phyloP scores from a whole-genome alignment of 2,329 filamentous ascomycete genomes.

The Diaporthe destruens region DNA sequence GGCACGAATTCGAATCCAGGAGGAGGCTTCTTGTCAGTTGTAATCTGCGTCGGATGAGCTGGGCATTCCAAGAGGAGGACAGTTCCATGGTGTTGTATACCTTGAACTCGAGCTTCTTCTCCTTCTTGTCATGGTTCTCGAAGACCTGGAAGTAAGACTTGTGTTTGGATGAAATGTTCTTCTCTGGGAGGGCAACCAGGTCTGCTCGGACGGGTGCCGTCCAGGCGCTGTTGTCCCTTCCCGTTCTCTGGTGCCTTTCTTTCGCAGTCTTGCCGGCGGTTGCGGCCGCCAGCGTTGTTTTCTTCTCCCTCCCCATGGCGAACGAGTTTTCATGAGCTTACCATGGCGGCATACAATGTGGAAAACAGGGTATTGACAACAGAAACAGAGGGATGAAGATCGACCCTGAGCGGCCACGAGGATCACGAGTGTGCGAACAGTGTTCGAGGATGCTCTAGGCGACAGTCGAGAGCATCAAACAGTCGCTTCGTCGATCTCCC shows the following conservation, averaged over 20 bases:
- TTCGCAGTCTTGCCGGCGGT: slow-evolving; percentile 49
- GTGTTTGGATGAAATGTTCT: slow-evolving; percentile 63
- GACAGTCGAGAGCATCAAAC: slow-evolving; percentile 7
- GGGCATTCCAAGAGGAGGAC: slow-evolving; percentile 36
- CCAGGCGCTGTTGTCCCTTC: slow-evolving; percentile 46
- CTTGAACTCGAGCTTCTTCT: slow-evolving; percentile 72
- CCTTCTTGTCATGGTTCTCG: slow-evolving; percentile 72
- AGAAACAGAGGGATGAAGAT: slow-evolving; percentile 15
- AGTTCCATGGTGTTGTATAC: slow-evolving; percentile 54
- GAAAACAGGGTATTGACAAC: slow-evolving; percentile 11
- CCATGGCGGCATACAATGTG: slow-evolving; percentile 42
- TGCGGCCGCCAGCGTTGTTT: slow-evolving; percentile 43
- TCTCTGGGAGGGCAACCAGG: slow-evolving; percentile 49
- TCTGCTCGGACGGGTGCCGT: slow-evolving; percentile 45
- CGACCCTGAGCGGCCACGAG: slow-evolving; percentile 32
- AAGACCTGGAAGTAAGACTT: slow-evolving; percentile 74
- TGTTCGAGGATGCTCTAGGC: slow-evolving; percentile 28
- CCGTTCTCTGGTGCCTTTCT: slow-evolving; percentile 49
- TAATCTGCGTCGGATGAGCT: slow-evolving; percentile 58
- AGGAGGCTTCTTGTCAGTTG: slow-evolving; percentile 63
- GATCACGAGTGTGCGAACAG: slow-evolving; percentile 31
- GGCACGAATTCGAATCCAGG: slow-evolving; percentile 74
- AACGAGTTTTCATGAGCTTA: slow-evolving; percentile 44
- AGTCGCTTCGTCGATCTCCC: slow-evolving; percentile 19
- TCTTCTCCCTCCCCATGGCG: slow-evolving; percentile 50